Evolutionary conservation across 768 basidiomycete species (phyloP), one percentile per base, ranked within the genome.

Genomic region (Suillus plorans): DNA sequence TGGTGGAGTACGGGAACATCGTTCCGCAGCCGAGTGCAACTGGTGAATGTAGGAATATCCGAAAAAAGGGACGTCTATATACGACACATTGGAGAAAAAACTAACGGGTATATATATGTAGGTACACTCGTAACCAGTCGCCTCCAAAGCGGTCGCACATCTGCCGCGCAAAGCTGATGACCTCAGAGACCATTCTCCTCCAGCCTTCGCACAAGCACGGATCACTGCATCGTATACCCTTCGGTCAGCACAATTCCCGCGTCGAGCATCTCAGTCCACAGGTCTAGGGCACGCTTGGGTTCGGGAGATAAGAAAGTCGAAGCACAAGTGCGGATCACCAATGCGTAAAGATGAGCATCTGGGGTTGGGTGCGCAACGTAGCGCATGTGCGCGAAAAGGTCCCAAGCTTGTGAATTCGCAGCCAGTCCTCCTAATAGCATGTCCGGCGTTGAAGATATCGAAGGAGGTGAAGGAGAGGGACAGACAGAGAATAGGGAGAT

Each of bases 191-290:
- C 88, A 93, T 61, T 78, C 72, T 66, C 81, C 83, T 1, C 91
- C 91, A 4, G 85, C 86, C 42, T 85, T 78, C 13, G 91, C 91
- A 71, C 94, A 92, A 0, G 93, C 91, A 12, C 87, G 82, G 70
- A 98, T 95, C 63, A 92, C 77, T 0, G 94, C 94, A 66, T 89
- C 89, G 73, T 94, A 99, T 4, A 93, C 5, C 80, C 85, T 1
- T 80, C 80, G 0, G 87, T 88, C 0, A 95, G 94, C 13, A 76
- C 66, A 16, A 95, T 76, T 3, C 80, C 68, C 36, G 84, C 83
- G 70, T 94, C 92, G 2, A 90, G 92, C 94, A 99, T 95, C 75
- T 99, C 97, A 31, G 85, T 88, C 86, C 91, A 97, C 0, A 99
- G 81, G 73, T 99, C 97, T 64, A 97, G 80, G 0, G 97, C 97